Base-by-base conservation (phyloP, 2,329 filamentous ascomycete genomes). In the Penicillium sp. region DNA sequence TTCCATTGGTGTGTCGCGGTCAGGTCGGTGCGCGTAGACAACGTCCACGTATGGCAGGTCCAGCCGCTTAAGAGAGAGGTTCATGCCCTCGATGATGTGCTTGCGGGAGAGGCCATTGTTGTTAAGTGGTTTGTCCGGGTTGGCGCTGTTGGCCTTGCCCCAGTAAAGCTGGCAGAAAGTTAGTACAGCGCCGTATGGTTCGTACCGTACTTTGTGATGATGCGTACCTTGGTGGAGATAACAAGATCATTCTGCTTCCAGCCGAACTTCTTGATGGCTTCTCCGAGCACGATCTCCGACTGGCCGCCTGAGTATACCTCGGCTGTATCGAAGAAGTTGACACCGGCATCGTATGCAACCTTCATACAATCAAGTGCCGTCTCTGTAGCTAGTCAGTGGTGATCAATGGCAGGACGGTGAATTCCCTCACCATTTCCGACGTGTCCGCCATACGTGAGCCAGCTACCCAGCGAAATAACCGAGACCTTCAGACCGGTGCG, bases 401-500 rank as follows among this genome's bases (percentile, higher is more conserved):
- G 2, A 3, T 38, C 6, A 7, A 14, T 22, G 13, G 13, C 4
- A 1, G 11, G n/a, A 0, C 5, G 40, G 5, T 5, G 3, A 3
- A 24, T 36, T 2, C 11, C 4, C 47, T 8, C 75, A 86, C 86
- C 84, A 67, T 85, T 82, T 52, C 86, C 85, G 29, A 90, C 85
- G 62, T 90, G 86, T 16, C 87, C 88, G 50, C 89, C 89, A 61
- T 90, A 91, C 1, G 89, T 91, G 49, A 92, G 65, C 75, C 74
- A 77, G 52, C 75, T 75, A 31, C 77, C 89, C 2, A 92, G 79
- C 2, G 86, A 87, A 58, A 92, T 87, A 43, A 85, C 82, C 27
- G 88, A 91, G 32, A 92, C 87, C 70, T 91, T 85, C 16, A 92
- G 81, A 50, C 89, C 88, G 14, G 86, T 88, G 38, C 82, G 83